Evolutionary conservation across 108 stramenopile genomes (phyloP).

Genomic region (Pseudonitzschia delicatissima): DNA sequence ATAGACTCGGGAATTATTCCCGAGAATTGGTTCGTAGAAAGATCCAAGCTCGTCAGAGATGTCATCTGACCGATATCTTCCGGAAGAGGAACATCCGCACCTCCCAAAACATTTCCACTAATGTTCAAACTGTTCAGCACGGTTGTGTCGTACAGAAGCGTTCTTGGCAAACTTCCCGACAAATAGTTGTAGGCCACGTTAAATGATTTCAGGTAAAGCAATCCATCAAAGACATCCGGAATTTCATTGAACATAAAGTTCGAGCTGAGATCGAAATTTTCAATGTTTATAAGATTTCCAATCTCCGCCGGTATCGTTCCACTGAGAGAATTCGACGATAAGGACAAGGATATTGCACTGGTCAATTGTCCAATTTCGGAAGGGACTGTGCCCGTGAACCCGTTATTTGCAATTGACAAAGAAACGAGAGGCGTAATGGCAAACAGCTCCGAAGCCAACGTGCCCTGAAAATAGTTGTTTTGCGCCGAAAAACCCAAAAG

Average conservation of each 20-base stretch:
- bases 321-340: constrained; percentile 1
- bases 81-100: constrained; percentile 7
- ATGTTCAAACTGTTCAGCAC: neutral
- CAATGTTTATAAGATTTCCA: constrained; percentile 9
- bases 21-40: constrained; percentile 34
- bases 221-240: constrained; percentile 27
- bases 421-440: neutral
- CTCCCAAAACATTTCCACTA: neutral
- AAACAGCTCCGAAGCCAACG: neutral
- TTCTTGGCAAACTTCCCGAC: constrained; percentile 43
- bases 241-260: constrained; percentile 31
- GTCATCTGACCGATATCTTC: neutral
- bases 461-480: constrained; percentile 15
- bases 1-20: constrained; percentile 41
- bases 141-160: neutral
- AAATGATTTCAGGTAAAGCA: constrained; percentile 24
- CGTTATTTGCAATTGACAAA: constrained; percentile 20
- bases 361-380: constrained; percentile 25
- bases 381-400: constrained; percentile 19
- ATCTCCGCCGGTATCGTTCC: constrained; percentile 22
- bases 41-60: constrained; percentile 10
- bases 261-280: neutral
- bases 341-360: neutral
- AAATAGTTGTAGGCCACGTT: constrained; percentile 19
- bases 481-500: neutral